Evolutionary conservation across 306 rosid genomes (phyloP).

Genomic region (Vigna nakashimae): DNA sequence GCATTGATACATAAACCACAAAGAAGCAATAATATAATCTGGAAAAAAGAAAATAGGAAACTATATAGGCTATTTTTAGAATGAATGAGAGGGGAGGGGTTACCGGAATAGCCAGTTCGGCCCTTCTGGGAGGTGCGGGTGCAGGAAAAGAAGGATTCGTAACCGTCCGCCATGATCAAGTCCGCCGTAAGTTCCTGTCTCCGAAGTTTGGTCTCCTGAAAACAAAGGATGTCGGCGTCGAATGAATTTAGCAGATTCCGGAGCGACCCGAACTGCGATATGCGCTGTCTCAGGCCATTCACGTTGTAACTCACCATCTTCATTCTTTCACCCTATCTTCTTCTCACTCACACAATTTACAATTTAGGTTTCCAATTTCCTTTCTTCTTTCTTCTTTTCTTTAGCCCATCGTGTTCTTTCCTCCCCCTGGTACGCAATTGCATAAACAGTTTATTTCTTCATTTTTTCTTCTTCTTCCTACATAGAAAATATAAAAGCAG

Average conservation of each 20-base stretch:
- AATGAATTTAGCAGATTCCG: constrained; percentile 79
- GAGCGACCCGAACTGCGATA: constrained; percentile 89
- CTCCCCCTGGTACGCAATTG: background rate
- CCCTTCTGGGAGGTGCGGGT: constrained; percentile 74
- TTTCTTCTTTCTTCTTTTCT: background rate
- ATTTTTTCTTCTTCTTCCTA: too few relatives aligned
- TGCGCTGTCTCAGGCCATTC: constrained; percentile 82
- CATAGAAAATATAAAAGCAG: too few relatives aligned
- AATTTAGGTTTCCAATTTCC: background rate
- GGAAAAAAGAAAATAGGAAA: background rate
- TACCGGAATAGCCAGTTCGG: constrained; percentile 87
- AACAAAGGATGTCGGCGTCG: constrained; percentile 84
- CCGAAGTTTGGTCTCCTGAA: constrained; percentile 90
- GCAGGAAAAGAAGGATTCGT: constrained; percentile 90
- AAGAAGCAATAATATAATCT: background rate
- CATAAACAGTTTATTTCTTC: background rate
- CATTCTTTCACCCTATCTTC: constrained; percentile 22
- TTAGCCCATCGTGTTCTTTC: too few relatives aligned
- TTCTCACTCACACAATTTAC: too few relatives aligned
- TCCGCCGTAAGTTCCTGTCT: constrained; percentile 81
- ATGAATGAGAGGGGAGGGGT: constrained; percentile 33
- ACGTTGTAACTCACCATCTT: constrained; percentile 94
- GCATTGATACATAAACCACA: background rate
- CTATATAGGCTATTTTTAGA: background rate
- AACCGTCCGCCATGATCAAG: constrained; percentile 77